Evolutionary conservation across 306 rosid species (phyloP), one percentile per base, ranked within the genome.

Genomic region (Cicer pinnatifidum): DNA sequence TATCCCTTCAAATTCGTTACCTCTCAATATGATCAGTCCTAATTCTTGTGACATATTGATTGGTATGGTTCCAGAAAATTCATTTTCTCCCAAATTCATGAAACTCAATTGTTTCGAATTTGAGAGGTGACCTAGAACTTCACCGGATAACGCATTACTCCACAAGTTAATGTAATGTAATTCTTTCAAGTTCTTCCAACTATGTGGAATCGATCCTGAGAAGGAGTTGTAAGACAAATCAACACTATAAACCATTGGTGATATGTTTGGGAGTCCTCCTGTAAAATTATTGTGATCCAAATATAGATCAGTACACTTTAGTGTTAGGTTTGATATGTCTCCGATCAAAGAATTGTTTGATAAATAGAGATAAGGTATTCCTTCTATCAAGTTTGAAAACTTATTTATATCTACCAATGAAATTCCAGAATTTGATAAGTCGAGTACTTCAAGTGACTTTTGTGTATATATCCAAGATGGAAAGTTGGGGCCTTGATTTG

Each of bases 401-500:
- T 2, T n/a, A 7, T 48, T 11, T 4, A 0, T 38, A 4, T 61
- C 37, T 1, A 20, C 6, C 0, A 7, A 20, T 6, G 72, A 39
- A 75, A 75, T 64, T 67, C 45, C 6, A 1, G 79, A 11, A 13
- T 56, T 6, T 0, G 72, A 64, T 62, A 75, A 19, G 2, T 20
- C 1, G 0, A 75, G 9, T 1, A 0, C 0, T 9, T 10, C 0
- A 0, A 75, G 51, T 45, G 65, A 75, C 17, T 8, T 40, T 1
- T 64, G 79, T 8, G 79, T 51, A n/a, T 51, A 75, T 52, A 75
- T 16, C 72, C 72, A 75, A 40, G 64, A 2, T 51, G 64, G 64
- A 53, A 70, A 53, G 9, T 16, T 16, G 1, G 75, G 64, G 15
- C 75, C 75, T 71, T 46, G 51, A 46, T 11, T 46, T 46, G 51